Evolutionary conservation across 371 early-diverging fungal species (phyloP), one percentile per base, ranked within the genome.

Genomic region (Haplosporangium sp.): DNA sequence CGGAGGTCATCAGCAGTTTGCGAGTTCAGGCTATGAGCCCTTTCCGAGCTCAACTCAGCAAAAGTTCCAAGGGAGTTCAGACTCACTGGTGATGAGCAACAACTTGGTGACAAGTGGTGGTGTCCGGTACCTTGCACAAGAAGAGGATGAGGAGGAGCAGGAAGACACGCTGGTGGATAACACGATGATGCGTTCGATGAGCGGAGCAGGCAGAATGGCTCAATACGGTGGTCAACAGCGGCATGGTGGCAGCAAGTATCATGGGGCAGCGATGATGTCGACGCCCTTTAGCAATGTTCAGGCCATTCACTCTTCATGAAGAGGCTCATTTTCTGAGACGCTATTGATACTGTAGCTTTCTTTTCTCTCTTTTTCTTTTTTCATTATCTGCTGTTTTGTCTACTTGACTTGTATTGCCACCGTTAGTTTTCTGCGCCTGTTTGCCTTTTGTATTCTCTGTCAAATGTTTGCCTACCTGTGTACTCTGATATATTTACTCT

Each of bases 91-190:
- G 55, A 20, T 59, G 43, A 13, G 29, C 36, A 10, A 50, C 20
- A 21, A 16, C 20, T 16, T 8, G 20, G 10, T 21, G 6, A 38
- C 43, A 21, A 29, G 4, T 63, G 71, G 38, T 71, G 55, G 23
- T 54, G 56, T 6, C 64, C 64, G 51, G 56, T 60, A 67, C 52
- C 46, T 53, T 53, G 57, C 53, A 3, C 55, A 69, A n/a, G 65
- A 64, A 53, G 76, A 69, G 0, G 76, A 75, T 7, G 76, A 69
- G 20, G 74, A 74, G 13, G 76, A 75, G 63, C 59, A 69, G 9
- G 76, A 75, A 59, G 66, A 69, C 41, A 74, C 74, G 23, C 48
- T 74, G 64, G 74, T 74, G n/a, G 74, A 74, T 13, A 64, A 55
- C 42, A 64, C 62, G 37, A 62, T 69, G 70, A 57, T 66, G 63